phyloP scores from a whole-genome alignment of 2,329 filamentous ascomycete genomes.

The Neurospora sp. region DNA sequence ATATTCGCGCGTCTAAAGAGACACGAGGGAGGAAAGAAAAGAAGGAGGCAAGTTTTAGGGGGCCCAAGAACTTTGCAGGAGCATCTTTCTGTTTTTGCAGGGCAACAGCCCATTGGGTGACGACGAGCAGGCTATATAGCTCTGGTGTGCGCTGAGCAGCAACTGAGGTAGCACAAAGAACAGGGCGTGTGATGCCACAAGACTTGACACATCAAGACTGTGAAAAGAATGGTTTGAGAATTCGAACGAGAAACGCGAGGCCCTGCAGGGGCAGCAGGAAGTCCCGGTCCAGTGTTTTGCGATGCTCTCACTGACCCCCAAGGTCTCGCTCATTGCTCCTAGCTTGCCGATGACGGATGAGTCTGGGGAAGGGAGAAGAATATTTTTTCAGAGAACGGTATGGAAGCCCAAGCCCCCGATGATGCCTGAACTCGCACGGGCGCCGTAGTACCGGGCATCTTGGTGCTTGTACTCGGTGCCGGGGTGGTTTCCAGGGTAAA shows the following conservation, averaged over 20 bases:
- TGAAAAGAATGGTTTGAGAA: background rate
- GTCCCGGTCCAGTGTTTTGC: background rate
- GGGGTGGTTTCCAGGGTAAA: background rate
- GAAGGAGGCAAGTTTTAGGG: constrained; percentile 1
- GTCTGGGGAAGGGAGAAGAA: background rate
- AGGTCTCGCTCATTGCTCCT: background rate
- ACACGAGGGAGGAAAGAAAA: background rate
- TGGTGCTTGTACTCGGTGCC: background rate
- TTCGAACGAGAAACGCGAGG: background rate
- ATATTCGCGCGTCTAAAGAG: constrained; percentile 9
- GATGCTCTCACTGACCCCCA: background rate
- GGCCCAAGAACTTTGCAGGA: background rate
- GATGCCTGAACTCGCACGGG: background rate
- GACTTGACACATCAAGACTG: background rate
- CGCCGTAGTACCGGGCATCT: background rate
- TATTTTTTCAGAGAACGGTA: background rate
- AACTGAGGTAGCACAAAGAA: constrained; percentile 14
- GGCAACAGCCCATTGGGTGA: constrained; percentile 10
- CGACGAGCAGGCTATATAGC: constrained; percentile 10
- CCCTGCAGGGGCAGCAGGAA: background rate
- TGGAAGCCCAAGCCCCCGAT: background rate
- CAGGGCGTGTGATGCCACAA: constrained; percentile 10
- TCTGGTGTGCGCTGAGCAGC: constrained; percentile 13
- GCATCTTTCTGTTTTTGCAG: background rate
- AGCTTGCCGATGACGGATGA: background rate